A percentile compares a stretch with the other conserved stretches of the same genome.
phyloP scores from a whole-genome alignment of 768 basidiomycete genomes.

The Leccinum ochraceum region DNA sequence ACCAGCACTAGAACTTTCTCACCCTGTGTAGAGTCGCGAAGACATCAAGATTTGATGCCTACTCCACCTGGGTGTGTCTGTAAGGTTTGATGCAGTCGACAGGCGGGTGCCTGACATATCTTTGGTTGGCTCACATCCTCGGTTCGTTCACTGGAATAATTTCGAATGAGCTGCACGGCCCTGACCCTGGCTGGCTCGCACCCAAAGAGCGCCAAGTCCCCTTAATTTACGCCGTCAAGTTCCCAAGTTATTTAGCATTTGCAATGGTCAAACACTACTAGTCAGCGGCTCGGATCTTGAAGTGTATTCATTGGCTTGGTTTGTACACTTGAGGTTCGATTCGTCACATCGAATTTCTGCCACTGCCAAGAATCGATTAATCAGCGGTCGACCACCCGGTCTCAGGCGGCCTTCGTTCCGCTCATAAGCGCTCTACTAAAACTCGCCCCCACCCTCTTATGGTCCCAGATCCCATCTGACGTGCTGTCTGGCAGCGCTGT shows the following conservation, averaged over 20 bases:
- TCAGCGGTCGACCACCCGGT: neutral
- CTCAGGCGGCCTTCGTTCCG: constrained; percentile 10
- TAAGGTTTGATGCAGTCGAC: neutral
- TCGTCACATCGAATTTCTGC: neutral
- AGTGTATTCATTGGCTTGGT: neutral
- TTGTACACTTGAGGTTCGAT: neutral
- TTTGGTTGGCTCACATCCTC: neutral
- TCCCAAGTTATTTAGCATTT: neutral
- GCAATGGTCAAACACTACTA: constrained; percentile 2
- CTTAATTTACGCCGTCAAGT: neutral
- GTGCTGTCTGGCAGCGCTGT: constrained; percentile 42
- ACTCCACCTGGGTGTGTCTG: neutral
- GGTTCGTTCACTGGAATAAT: neutral
- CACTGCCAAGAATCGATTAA: neutral
- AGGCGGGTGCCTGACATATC: neutral
- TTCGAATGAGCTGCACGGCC: neutral
- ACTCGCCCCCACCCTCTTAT: neutral
- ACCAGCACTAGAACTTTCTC: constrained; percentile 17
- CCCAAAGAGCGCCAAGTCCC: neutral
- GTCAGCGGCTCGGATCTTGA: neutral
- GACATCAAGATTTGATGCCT: neutral
- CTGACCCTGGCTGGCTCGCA: neutral
- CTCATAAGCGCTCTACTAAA: constrained; percentile 2
- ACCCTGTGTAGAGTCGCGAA: constrained; percentile 5
- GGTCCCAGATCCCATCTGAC: neutral